Conservation (phyloP, 305 asterid genomes). For the Plantago rigida region DNA sequence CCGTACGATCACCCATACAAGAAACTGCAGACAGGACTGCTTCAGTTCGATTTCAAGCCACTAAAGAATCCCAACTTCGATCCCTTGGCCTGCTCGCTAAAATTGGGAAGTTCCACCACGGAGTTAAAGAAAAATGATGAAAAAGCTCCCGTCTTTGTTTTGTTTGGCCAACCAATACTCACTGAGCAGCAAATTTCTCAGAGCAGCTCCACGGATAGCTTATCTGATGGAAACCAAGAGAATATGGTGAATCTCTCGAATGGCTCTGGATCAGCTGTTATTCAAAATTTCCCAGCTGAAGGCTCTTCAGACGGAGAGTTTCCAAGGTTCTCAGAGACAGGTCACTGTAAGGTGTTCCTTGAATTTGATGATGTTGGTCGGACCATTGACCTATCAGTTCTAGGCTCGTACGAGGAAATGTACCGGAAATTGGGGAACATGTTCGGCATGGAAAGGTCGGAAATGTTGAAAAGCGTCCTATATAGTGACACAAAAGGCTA, state of each 20-base stretch:
- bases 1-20: slow-evolving; percentile 40
- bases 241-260: slow-evolving; percentile 31
- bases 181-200: slow-evolving; percentile 64
- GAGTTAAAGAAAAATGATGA: slow-evolving; percentile 24
- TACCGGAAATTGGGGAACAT: slow-evolving; percentile 41
- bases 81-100: slow-evolving; percentile 38
- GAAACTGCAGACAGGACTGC: slow-evolving; percentile 42
- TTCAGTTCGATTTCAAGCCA: slow-evolving; percentile 41
- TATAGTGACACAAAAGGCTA: slow-evolving; percentile 41
- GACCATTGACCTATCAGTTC: slow-evolving; percentile 43
- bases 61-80: slow-evolving; percentile 25
- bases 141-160: slow-evolving; percentile 38
- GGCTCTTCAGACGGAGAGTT: slow-evolving; percentile 43
- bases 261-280: slow-evolving; percentile 49
- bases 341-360: slow-evolving; percentile 60
- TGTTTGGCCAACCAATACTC: slow-evolving; percentile 72
- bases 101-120: slow-evolving; percentile 33
- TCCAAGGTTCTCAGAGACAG: slow-evolving; percentile 37
- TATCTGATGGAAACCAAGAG: slow-evolving; percentile 33
- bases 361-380: slow-evolving; percentile 66
- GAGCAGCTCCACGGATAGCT: slow-evolving; percentile 33
- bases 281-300: slow-evolving; percentile 39
- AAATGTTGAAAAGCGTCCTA: slow-evolving; percentile 43
- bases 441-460: slow-evolving; percentile 48
- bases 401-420: slow-evolving; percentile 51